These are phyloP conservation scores for Auxenochlorella protothecoides DNA, from an alignment of 139 green algal genomes.

Conservation along the genomic window DNA sequence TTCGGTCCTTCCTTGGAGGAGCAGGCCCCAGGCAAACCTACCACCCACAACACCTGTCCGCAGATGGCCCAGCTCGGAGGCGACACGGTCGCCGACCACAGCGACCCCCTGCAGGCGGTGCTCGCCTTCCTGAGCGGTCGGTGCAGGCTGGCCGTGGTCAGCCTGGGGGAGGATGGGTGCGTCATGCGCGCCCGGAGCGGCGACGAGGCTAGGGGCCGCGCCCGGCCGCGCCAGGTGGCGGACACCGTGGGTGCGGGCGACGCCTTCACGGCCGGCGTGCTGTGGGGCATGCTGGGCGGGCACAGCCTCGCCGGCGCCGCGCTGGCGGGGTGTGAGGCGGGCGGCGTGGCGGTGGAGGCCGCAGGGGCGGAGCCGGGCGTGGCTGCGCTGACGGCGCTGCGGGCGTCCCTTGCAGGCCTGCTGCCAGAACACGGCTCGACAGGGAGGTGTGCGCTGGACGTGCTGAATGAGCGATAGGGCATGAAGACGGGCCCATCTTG, in stretches of 20 bases:
- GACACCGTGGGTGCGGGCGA: constrained; percentile 78
- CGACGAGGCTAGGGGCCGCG: not conserved
- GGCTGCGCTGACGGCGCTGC: constrained; percentile 4
- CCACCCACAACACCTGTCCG: not conserved
- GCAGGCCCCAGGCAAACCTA: too few species aligned
- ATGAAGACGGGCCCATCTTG: too few species aligned
- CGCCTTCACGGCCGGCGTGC: constrained; percentile 62
- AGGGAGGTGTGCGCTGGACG: too few species aligned
- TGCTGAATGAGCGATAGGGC: too few species aligned
- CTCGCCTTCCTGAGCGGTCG: too few species aligned
- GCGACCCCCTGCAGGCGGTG: too few species aligned
- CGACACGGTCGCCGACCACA: too few species aligned
- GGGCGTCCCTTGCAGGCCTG: not conserved
- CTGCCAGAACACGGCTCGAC: too few species aligned
- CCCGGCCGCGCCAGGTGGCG: constrained; percentile 26
- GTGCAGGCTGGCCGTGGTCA: not conserved
- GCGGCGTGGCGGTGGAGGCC: constrained; percentile 42
- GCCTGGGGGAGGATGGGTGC: not conserved
- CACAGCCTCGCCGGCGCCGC: constrained; percentile 17
- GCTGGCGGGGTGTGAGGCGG: constrained; percentile 39
- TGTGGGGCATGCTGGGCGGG: constrained; percentile 43
- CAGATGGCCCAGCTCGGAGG: not conserved
- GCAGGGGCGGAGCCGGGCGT: constrained; percentile 31
- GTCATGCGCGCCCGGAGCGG: not conserved
- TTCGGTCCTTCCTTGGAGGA: too few species aligned